These are phyloP conservation scores for Xylaria multiplex DNA, from an alignment of 2,329 filamentous ascomycete genomes.

Conservation along the genomic window DNA sequence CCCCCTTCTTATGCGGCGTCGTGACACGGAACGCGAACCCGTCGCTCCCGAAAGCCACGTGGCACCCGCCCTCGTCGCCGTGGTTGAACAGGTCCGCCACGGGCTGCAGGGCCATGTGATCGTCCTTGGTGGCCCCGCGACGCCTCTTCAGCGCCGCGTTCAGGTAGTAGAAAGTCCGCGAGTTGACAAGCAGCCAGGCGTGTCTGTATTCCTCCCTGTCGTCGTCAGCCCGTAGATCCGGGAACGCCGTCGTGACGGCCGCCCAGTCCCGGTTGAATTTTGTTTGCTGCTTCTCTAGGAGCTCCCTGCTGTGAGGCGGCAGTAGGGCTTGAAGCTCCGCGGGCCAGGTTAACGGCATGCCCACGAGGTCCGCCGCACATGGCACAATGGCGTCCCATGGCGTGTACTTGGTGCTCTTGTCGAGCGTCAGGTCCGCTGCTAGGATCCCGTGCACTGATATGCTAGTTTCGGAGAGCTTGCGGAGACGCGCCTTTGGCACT, in stretches of 20 bases:
- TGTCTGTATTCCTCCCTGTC: slow-evolving; percentile 55
- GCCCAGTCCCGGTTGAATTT: slow-evolving; percentile 64
- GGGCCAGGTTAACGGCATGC: slow-evolving; percentile 62
- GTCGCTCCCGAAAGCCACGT: slow-evolving; percentile 59
- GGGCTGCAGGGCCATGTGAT: slow-evolving; percentile 75
- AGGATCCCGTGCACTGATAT: slow-evolving; percentile 76
- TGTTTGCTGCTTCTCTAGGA: slow-evolving; percentile 65
- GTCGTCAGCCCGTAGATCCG: slow-evolving; percentile 40
- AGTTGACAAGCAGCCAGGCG: slow-evolving; percentile 69
- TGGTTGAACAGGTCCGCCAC: slow-evolving; percentile 79
- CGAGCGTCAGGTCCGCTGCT: slow-evolving; percentile 72
- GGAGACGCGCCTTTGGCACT: slow-evolving; percentile 63
- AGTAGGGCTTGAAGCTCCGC: slow-evolving; percentile 57
- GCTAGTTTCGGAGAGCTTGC: slow-evolving; percentile 59
- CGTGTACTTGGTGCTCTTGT: slow-evolving; percentile 58
- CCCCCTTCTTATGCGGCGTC: slow-evolving; percentile 61
- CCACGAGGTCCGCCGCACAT: slow-evolving; percentile 64
- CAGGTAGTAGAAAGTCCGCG: slow-evolving; percentile 69
- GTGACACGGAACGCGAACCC: slow-evolving; percentile 67
- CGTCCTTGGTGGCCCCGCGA: slow-evolving; percentile 52
- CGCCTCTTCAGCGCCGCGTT: slow-evolving; percentile 57
- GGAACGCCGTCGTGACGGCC: slow-evolving; percentile 55
- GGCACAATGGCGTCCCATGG: slow-evolving; percentile 77
- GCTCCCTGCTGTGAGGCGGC: slow-evolving; percentile 54
- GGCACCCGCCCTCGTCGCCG: slow-evolving; percentile 59